phyloP scores from a whole-genome alignment of 2,329 filamentous ascomycete genomes.

The Sclerotinia glacialis region DNA sequence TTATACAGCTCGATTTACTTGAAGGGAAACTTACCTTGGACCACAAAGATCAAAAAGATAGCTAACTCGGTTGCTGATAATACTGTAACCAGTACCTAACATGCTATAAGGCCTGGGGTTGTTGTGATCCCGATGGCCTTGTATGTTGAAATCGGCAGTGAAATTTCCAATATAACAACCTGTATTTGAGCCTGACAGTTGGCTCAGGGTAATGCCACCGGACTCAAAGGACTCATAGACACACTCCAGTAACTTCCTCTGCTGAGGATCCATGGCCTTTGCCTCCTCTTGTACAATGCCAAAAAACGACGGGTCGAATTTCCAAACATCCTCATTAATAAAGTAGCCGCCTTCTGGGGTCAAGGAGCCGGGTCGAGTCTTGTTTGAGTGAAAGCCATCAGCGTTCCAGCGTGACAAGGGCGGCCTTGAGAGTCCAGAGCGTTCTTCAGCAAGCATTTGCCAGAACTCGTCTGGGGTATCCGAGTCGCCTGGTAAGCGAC shows the following conservation, averaged over 20 bases:
- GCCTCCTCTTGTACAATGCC: slow-evolving; percentile 17
- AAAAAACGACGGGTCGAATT: slow-evolving; percentile 28
- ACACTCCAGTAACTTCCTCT: slow-evolving; percentile 16
- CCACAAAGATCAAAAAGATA: slow-evolving; percentile 19
- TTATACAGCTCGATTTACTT: slow-evolving; percentile 49
- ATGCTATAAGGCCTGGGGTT: slow-evolving; percentile 33
- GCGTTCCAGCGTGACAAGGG: slow-evolving; percentile 27
- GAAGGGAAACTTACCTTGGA: slow-evolving; percentile 55
- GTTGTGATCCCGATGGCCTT: slow-evolving; percentile 23
- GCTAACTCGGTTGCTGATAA: slow-evolving; percentile 33
- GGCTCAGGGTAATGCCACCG: slow-evolving; percentile 4
- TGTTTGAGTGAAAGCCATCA: slow-evolving; percentile 25
- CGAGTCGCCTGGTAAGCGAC: slow-evolving; percentile 49
- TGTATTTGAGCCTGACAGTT: slow-evolving; percentile 29
- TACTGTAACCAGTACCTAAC: slow-evolving; percentile 15
- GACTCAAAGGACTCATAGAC: slow-evolving; percentile 19
- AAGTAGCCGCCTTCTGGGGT: slow-evolving; percentile 27
- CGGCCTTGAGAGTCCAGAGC: slow-evolving; percentile 23
- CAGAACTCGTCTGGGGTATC: slow-evolving; percentile 26
- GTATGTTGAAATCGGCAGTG: slow-evolving; percentile 12
- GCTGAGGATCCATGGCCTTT: slow-evolving; percentile 18
- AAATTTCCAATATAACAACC: slow-evolving; percentile 29
- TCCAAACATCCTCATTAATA: slow-evolving; percentile 33
- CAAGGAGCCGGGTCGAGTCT: slow-evolving; percentile 23
- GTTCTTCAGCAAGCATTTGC: slow-evolving; percentile 25